These are phyloP conservation scores for Aspergillus olivimuriae DNA, from an alignment of 495 filamentous ascomycete species.

Conservation along the genomic window DNA sequence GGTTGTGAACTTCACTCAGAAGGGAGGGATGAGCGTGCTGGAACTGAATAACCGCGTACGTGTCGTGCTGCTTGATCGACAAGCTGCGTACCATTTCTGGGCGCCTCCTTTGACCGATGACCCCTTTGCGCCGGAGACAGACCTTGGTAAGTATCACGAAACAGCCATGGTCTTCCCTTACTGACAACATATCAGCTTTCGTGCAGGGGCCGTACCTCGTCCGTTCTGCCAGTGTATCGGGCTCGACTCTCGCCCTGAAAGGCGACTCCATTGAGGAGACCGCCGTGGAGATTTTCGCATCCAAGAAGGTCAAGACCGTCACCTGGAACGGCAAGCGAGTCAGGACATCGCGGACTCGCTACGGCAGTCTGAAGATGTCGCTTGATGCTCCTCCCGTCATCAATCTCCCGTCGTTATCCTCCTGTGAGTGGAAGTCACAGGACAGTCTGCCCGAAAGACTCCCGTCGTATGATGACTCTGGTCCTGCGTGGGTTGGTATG, in stretches of 20 bases:
- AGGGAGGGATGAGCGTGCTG: conserved; percentile 39
- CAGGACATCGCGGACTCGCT: conserved; percentile 26
- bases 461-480: conserved; percentile 53
- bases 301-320: conserved; percentile 38
- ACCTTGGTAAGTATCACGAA: conserved; percentile 32
- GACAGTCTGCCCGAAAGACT: conserved; percentile 65
- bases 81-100: conserved; percentile 50
- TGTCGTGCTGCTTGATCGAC: conserved; percentile 46
- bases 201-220: conserved; percentile 59
- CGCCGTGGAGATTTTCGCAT: conserved; percentile 54
- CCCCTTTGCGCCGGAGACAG: conserved; percentile 39
- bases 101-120: conserved; percentile 46
- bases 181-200: conserved; percentile 36
- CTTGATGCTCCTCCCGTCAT: conserved; percentile 38
- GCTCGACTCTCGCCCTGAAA: conserved; percentile 45
- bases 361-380: conserved; percentile 44
- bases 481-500: conserved; percentile 48
- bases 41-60: conserved; percentile 36
- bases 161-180: neutral
- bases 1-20: conserved; percentile 37
- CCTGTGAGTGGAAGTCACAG: conserved; percentile 51
- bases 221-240: conserved; percentile 46
- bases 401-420: conserved; percentile 45
- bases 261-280: conserved; percentile 62
- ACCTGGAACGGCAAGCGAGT: conserved; percentile 50